A percentile compares a stretch with the other conserved stretches of the same genome.
Evolutionary conservation across 345 rosid genomes (phyloP).

Genomic region (Murraya koenigii): DNA sequence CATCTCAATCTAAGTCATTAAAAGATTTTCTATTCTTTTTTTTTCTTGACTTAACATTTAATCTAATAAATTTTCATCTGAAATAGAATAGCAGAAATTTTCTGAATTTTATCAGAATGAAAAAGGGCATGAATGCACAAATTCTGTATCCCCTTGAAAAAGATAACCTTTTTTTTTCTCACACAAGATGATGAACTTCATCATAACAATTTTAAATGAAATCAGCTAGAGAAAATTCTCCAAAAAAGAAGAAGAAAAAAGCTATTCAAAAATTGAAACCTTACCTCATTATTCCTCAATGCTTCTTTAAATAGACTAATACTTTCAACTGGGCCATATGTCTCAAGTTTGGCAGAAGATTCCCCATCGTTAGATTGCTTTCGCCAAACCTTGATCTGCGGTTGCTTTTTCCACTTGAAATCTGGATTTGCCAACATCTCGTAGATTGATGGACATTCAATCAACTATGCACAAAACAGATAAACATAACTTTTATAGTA

Average conservation of each 20-base stretch:
- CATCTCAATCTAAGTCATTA: neutral
- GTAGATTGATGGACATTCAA: constrained; percentile 87
- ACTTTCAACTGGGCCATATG: constrained; percentile 55
- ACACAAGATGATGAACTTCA: neutral
- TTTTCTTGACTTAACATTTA: neutral
- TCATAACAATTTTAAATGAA: neutral
- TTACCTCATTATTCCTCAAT: constrained; percentile 74
- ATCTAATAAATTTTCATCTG: neutral
- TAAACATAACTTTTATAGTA: neutral
- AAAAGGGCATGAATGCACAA: neutral
- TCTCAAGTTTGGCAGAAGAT: constrained; percentile 46
- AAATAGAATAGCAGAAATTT: neutral
- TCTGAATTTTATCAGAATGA: neutral
- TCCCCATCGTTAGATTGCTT: constrained; percentile 42
- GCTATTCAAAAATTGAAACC: neutral
- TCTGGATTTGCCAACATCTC: constrained; percentile 89
- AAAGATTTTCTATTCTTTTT: neutral
- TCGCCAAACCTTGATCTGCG: constrained; percentile 75
- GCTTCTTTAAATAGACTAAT: constrained; percentile 63
- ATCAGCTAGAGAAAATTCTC: neutral
- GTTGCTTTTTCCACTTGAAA: constrained; percentile 64
- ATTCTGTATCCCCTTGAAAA: neutral
- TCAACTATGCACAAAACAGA: constrained; percentile 43
- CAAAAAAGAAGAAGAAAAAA: neutral
- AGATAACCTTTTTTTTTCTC: neutral